Conservation (phyloP, 106 monocot genomes). For the Phalaenopsis aphrodite region DNA sequence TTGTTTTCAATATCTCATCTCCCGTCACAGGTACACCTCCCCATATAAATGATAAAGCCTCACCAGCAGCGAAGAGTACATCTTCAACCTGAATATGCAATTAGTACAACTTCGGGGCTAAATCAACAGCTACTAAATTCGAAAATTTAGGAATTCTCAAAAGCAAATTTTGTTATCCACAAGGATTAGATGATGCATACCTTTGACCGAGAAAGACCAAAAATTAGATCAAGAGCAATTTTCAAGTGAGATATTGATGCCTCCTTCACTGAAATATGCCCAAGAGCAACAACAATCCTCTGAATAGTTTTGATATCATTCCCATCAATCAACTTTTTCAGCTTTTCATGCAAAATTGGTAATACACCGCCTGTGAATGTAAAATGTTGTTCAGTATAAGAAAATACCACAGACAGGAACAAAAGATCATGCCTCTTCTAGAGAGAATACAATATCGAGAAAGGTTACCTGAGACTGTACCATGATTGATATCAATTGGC, state of each 20-base stretch:
- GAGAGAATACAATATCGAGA: background rate
- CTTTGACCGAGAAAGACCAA: slow-evolving; percentile 80
- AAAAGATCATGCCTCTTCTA: background rate
- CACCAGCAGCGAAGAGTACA: slow-evolving; percentile 92
- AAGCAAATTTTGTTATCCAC: background rate
- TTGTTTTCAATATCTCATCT: slow-evolving; percentile 79
- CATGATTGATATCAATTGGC: slow-evolving; percentile 34
- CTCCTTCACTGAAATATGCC: slow-evolving; percentile 83
- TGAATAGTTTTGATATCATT: slow-evolving; percentile 74
- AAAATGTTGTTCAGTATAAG: background rate
- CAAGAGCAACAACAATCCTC: slow-evolving; percentile 75
- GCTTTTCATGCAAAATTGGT: slow-evolving; percentile 42
- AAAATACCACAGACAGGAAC: background rate
- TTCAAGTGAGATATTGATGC: slow-evolving; percentile 48
- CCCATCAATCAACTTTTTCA: slow-evolving; percentile 63
- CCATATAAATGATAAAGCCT: slow-evolving; percentile 98
- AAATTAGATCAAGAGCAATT: slow-evolving; percentile 74
- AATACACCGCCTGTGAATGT: slow-evolving; percentile 49
- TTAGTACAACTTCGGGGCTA: background rate
- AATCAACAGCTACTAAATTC: background rate
- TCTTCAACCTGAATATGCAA: slow-evolving; percentile 68
- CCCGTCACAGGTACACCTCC: slow-evolving; percentile 80
- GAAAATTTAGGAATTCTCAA: background rate
- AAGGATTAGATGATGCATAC: slow-evolving; percentile 19
- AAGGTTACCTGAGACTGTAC: slow-evolving; percentile 48